phyloP scores from a whole-genome alignment of 352 stramenopile species.

The Pythium angustatum region DNA sequence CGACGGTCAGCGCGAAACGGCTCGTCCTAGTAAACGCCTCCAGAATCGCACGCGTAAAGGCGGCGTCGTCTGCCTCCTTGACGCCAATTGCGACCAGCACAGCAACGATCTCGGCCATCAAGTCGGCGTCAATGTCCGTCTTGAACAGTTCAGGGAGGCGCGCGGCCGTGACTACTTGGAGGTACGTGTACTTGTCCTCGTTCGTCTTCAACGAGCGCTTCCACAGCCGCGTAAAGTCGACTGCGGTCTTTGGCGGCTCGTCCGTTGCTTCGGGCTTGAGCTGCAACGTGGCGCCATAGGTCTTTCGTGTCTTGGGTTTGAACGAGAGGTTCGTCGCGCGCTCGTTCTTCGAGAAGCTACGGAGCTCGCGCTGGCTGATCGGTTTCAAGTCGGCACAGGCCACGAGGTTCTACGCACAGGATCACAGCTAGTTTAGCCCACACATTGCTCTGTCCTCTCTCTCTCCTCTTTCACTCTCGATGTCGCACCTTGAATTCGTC shows the following conservation, averaged over 20 bases:
- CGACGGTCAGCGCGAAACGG: constrained; percentile 61
- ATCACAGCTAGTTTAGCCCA: not conserved
- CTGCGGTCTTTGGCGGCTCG: constrained; percentile 39
- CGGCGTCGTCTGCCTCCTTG: constrained; percentile 3
- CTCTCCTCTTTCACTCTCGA: no score
- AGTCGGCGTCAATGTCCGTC: constrained; percentile 67
- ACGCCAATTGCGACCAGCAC: constrained; percentile 34
- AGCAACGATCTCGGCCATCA: constrained; percentile 67
- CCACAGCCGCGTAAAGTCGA: constrained; percentile 77
- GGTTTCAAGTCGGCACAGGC: constrained; percentile 84
- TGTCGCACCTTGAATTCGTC: constrained; percentile 83
- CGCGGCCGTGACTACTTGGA: constrained; percentile 52
- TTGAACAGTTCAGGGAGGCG: constrained; percentile 59
- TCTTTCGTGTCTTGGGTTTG: constrained; percentile 35
- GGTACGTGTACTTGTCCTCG: constrained; percentile 66
- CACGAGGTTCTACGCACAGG: constrained; percentile 67
- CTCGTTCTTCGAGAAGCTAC: constrained; percentile 48
- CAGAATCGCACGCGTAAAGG: constrained; percentile 46
- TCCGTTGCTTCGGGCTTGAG: constrained; percentile 32
- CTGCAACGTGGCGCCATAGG: constrained; percentile 27
- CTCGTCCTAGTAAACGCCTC: constrained; percentile 43
- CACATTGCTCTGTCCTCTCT: not conserved
- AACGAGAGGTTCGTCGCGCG: constrained; percentile 71
- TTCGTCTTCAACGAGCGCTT: constrained; percentile 56
- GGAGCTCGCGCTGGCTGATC: constrained; percentile 72